Percentiles rank a stretch among this genome's conserved stretches.
Conservation (phyloP, 768 basidiomycete genomes). For the Tricholoma flavovirens region DNA sequence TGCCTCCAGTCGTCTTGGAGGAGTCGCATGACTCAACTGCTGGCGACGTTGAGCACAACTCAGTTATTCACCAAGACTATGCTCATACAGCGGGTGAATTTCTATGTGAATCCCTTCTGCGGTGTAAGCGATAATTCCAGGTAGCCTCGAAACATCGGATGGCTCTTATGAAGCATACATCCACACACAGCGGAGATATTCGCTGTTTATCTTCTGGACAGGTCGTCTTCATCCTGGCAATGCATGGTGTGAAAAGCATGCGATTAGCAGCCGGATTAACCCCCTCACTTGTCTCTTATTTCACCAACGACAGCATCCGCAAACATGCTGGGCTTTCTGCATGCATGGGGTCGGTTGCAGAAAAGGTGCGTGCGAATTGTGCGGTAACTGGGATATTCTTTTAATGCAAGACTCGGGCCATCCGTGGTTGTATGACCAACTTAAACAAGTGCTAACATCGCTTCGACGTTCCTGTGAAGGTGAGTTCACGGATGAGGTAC, state of each 20-base stretch:
- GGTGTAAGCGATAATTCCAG: slow-evolving; percentile 31
- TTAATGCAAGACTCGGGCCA: slow-evolving; percentile 48
- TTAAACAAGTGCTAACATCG: slow-evolving; percentile 83
- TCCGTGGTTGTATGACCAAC: slow-evolving; percentile 65
- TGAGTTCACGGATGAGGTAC: slow-evolving; percentile 86
- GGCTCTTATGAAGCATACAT: slow-evolving; percentile 58
- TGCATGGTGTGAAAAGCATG: slow-evolving; percentile 86
- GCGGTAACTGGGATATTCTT: slow-evolving; percentile 3
- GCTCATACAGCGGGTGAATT: slow-evolving; percentile 54
- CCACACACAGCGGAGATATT: slow-evolving; percentile 61
- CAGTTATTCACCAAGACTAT: slow-evolving; percentile 83
- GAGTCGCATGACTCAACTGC: slow-evolving; percentile 75
- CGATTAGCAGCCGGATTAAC: slow-evolving; percentile 75
- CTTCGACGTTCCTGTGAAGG: slow-evolving; percentile 85
- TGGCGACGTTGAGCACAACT: slow-evolving; percentile 89
- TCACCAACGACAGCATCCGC: slow-evolving; percentile 83
- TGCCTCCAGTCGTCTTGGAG: slow-evolving; percentile 81
- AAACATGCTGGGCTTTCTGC: slow-evolving; percentile 55
- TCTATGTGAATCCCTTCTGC: not conserved
- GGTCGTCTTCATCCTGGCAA: slow-evolving; percentile 75
- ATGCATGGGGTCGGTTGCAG: slow-evolving; percentile 83
- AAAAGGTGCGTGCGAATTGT: slow-evolving; percentile 50
- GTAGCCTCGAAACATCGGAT: slow-evolving; percentile 64
- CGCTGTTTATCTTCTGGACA: slow-evolving; percentile 76
- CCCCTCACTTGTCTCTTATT: slow-evolving; percentile 81